Base-by-base conservation (phyloP, 1,139 yeast species). In the Pichia norvegensis region DNA sequence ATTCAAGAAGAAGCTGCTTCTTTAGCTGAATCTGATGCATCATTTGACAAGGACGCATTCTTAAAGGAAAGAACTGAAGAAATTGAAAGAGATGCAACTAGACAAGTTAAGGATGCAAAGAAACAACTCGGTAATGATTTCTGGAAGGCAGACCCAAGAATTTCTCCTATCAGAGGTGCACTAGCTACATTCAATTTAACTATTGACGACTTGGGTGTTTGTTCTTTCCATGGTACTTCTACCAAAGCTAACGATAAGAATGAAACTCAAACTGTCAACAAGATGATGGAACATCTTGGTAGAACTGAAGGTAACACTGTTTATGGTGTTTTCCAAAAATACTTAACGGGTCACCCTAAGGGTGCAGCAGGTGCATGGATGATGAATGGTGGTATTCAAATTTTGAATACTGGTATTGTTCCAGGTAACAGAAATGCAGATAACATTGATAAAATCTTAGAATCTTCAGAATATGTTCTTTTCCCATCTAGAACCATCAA, bases 351-450 rank as follows among this genome's bases (percentile, higher is more conserved):
- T 72, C 99, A 92, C 74, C 98, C 98, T 63, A 92, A 92, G 84
- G 99, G 98, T 79, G 98, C 98, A 59, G 99, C 99, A 49, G 98
- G 97, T 77, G 97, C 99, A 52, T 92, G 98, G 98, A 92, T 94
- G 98, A 74, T 92, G 77, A 94, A 92, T 69, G 99, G 99, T 70
- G 96, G 90, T 52, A 74, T 92, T 58, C 99, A 92, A 74, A 83
- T 90, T 57, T 75, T 92, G 67, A 84, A 86, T 71, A 68, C 86
- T 61, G 98, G 98, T 69, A 65, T 90, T 61, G 95, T 92, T 60
- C 99, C 99, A 57, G 99, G 99, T 69, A 92, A 92, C 77, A 81
- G 97, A 70, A 94, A 94, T 64, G 98, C 98, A 50, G 99, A 92
- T 69, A 92, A 94, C 66, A 80, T 92, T 61, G 99, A 92, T 68